Evolutionary conservation across 2,329 filamentous ascomycete genomes (phyloP), one percentile per base, ranked within the genome.

Genomic region (Sclerotinia sclerotiorum): DNA sequence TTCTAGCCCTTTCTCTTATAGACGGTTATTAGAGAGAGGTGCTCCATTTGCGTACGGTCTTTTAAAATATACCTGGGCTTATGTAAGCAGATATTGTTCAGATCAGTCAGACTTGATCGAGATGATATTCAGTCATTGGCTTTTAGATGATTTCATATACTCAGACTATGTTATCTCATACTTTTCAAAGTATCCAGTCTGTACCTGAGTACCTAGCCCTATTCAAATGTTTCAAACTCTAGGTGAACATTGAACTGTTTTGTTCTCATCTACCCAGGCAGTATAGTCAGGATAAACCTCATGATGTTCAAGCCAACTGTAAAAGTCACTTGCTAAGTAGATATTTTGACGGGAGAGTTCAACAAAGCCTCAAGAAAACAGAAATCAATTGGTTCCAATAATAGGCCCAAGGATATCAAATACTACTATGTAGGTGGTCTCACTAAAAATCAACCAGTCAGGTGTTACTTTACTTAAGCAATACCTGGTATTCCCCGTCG

Each of bases 391-490:
- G 39, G 11, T n/a, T 32, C 52, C 27, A 13, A 15, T 55, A 32
- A 13, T 21, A 19, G 32, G 19, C 10, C 21, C 32, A 29, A 55
- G 11, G 17, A 10, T 51, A 17, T n/a, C n/a, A 49, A 13, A 51
- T n/a, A 13, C 21, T n/a, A n/a, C 48, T n/a, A 35, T 35, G 35
- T 35, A n/a, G 21, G 11, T 51, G 2, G n/a, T 24, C 24, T 24
- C 8, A 24, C 29, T 21, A 19, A 15, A 35, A n/a, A 5, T 35
- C 29, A 21, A 55, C 11, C 29, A 39, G 7, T 6, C 54, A n/a
- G 6, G 54, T 32, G 39, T 56, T 56, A 56, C 54, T 32, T 56
- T 56, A 56, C 54, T 32, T 56, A 56, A 56, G 54, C 39, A 42
- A 42, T 17, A 17, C 39, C 13, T 42, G 10, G 21, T 56, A 19